phyloP scores from a whole-genome alignment of 2,329 filamentous ascomycete species.

The Epichloe elymi region DNA sequence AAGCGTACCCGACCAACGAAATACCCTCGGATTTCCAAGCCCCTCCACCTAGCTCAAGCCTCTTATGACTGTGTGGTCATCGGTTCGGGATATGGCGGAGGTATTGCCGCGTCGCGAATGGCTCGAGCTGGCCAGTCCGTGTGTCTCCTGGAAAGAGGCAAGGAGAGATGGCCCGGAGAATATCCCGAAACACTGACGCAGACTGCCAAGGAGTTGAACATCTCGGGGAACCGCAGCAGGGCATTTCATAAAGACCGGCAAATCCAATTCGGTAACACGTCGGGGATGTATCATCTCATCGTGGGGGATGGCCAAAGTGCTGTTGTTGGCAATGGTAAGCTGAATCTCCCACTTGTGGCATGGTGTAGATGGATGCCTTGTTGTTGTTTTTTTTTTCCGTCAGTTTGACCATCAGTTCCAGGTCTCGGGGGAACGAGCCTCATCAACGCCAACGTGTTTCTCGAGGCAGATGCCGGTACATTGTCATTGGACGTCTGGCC shows the following conservation, averaged over 20 bases:
- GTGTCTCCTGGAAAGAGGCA: constrained; percentile 50
- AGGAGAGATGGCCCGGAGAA: constrained; percentile 54
- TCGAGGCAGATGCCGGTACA: constrained; percentile 42
- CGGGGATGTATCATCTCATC: constrained; percentile 50
- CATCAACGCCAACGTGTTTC: constrained; percentile 55
- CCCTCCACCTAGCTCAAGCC: constrained; percentile 41
- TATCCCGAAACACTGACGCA: constrained; percentile 39
- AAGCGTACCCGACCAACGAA: background rate
- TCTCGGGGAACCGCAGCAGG: constrained; percentile 32
- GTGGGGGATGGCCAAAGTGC: constrained; percentile 52
- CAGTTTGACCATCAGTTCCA: background rate
- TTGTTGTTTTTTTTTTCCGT: background rate
- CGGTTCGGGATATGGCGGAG: constrained; percentile 56
- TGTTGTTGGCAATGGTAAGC: constrained; percentile 41
- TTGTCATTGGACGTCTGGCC: constrained; percentile 46
- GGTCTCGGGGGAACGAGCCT: constrained; percentile 54
- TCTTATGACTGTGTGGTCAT: constrained; percentile 54
- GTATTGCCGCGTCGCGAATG: constrained; percentile 52
- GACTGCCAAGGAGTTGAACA: constrained; percentile 37
- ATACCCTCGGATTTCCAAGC: constrained; percentile 38
- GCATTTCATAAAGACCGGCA: constrained; percentile 28
- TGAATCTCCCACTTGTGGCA: constrained; percentile 5
- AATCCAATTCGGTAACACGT: constrained; percentile 36
- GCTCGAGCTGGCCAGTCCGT: constrained; percentile 43
- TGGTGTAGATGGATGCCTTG: background rate